phyloP scores from a whole-genome alignment of 2,329 filamentous ascomycete genomes.

The Esteya vermicola region DNA sequence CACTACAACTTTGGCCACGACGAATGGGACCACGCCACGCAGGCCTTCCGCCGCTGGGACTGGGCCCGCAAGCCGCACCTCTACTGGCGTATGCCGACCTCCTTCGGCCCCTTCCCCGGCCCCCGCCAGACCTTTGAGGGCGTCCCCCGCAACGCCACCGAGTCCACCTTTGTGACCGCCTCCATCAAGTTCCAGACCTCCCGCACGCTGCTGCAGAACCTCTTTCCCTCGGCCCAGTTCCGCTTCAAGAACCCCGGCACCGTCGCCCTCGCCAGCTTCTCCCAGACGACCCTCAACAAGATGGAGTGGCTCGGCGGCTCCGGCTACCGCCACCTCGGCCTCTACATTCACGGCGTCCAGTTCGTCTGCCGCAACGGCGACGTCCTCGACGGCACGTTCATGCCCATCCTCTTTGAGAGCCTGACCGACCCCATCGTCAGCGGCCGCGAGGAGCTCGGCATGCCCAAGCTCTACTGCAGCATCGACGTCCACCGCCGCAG shows the following conservation, averaged over 20 bases:
- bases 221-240: slow-evolving; percentile 27
- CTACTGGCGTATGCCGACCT: slow-evolving; percentile 29
- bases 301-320: slow-evolving; percentile 47
- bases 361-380: slow-evolving; percentile 36
- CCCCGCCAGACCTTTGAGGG: slow-evolving; percentile 23
- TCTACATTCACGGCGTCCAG: slow-evolving; percentile 49
- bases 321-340: slow-evolving; percentile 42
- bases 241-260: slow-evolving; percentile 28
- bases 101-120: slow-evolving; percentile 31
- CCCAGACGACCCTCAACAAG: slow-evolving; percentile 26
- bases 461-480: slow-evolving; percentile 43
- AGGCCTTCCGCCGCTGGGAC: slow-evolving; percentile 33
- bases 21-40: slow-evolving; percentile 38
- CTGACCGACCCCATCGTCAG: slow-evolving; percentile 45
- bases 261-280: slow-evolving; percentile 27
- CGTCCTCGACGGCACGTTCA: slow-evolving; percentile 33
- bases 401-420: slow-evolving; percentile 44
- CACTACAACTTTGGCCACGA: slow-evolving; percentile 43
- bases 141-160: slow-evolving; percentile 15
- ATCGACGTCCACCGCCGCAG: slow-evolving; percentile 26
- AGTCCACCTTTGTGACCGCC: slow-evolving; percentile 24
- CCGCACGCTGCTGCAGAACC: slow-evolving; percentile 30
- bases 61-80: slow-evolving; percentile 21
- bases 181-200: slow-evolving; percentile 36
- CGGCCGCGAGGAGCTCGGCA: slow-evolving; percentile 45